Evolutionary conservation across 2,329 filamentous ascomycete species (phyloP).

Genomic region (Fusarium cicatricum): DNA sequence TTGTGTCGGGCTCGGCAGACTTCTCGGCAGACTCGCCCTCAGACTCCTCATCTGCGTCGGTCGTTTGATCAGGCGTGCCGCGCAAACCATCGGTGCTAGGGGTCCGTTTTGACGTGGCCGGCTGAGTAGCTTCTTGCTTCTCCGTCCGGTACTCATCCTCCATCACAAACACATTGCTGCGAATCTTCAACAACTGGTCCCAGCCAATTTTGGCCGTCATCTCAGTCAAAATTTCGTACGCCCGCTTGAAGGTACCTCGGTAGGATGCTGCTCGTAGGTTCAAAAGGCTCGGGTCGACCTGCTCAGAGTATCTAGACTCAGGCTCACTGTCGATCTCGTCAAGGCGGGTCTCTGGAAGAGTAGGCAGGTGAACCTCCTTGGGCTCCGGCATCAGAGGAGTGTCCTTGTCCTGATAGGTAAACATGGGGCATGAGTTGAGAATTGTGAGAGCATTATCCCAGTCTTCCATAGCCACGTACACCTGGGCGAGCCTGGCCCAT

Average conservation of each 20-base stretch:
- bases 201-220: conserved; percentile 97
- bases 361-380: conserved; percentile 84
- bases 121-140: conserved; percentile 68
- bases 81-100: conserved; percentile 82
- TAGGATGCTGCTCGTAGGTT: conserved; percentile 89
- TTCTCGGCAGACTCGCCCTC: conserved; percentile 46
- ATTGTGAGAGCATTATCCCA: conserved; percentile 97
- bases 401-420: conserved; percentile 99
- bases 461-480: conserved; percentile 92
- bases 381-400: conserved; percentile 94
- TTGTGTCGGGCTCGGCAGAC: conserved; percentile 24
- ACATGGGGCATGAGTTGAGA: conserved; percentile 99
- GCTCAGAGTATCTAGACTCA: conserved; percentile 80
- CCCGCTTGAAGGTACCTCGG: conserved; percentile 94
- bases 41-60: conserved; percentile 56
- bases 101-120: conserved; percentile 66
- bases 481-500: conserved; percentile 91
- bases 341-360: conserved; percentile 85
- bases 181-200: conserved; percentile 93
- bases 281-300: conserved; percentile 85
- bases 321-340: conserved; percentile 97
- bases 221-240: conserved; percentile 92
- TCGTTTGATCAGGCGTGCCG: conserved; percentile 69
- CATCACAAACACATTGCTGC: conserved; percentile 99
- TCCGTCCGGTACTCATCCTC: conserved; percentile 97